Base-by-base conservation (phyloP, 2,329 filamentous ascomycete genomes). In the Pestalotiopsis sp. region DNA sequence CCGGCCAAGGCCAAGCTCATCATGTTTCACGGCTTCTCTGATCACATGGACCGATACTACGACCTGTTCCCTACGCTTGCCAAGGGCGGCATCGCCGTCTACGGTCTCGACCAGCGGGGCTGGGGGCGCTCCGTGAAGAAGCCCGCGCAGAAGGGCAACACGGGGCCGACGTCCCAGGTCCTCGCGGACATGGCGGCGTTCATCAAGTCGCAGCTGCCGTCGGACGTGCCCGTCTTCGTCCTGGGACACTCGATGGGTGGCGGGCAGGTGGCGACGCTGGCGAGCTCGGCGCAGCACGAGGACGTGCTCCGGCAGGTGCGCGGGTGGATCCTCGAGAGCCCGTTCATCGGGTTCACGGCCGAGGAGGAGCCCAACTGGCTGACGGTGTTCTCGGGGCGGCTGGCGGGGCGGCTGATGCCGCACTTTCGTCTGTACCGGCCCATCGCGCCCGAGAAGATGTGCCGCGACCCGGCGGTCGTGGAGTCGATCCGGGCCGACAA, bases 241-340 rank as follows among this genome's bases (percentile, higher is more conserved):
- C 90, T 96, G 84, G 95, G 95, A 66, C 94, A 97, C 80, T 94
- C 91, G 25, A 97, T 97, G 93, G 95, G 95, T 72, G 95, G 95
- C 69, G 93, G 90, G 27, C 87, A 97, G 80, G 87, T 90, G 5
- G 82, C 97, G 9, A 90, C 88, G 58, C 78, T 91, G 25, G 86
- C 86, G 27, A 85, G 82, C 67, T 82, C 86, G 66, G 78, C 84
- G 0, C 70, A 79, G 67, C 86, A 89, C 77, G 80, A 81, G 58
- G 85, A 88, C 17, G 78, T 93, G 13, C 85, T 89, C 57, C 78
- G 82, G 45, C 83, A 86, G 68, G 86, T 97, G 62, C 85, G 90
- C 60, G 94, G 94, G 25, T 93, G 92, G 84, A 77, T 97, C 45
- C 84, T 92, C 14, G 92, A 94, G 79, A 85, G 88, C n/a, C 94